Percentiles rank a stretch among this genome's conserved stretches.
Evolutionary conservation across 768 basidiomycete species (phyloP).

Genomic region (Lentinula aciculospora): DNA sequence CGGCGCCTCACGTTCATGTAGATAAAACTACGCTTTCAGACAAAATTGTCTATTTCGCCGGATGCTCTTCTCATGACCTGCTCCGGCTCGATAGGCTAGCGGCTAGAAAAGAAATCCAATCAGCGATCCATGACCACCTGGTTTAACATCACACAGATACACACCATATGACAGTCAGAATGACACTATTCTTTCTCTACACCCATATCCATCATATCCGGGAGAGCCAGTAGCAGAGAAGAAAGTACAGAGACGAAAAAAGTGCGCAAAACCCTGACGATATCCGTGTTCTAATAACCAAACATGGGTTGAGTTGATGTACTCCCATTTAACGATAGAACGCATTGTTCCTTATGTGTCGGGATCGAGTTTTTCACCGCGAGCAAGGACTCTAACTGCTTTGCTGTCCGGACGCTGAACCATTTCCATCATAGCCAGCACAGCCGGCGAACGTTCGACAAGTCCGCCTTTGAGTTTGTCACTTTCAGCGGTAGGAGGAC

Average conservation of each 20-base stretch:
- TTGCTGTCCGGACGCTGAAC: constrained; percentile 61
- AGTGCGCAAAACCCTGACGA: not conserved
- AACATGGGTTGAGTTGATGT: not conserved
- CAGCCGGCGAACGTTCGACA: constrained; percentile 74
- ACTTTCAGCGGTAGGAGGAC: constrained; percentile 11
- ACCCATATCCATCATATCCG: not conserved
- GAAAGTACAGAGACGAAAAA: not conserved
- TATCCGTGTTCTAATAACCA: not conserved
- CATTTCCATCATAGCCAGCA: constrained; percentile 79
- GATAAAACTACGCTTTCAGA: not conserved
- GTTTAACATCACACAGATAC: not conserved
- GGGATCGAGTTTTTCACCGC: constrained; percentile 80
- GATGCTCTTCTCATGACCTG: not conserved
- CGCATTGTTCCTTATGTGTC: constrained; percentile 16
- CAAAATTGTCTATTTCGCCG: not conserved
- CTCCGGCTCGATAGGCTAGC: not conserved
- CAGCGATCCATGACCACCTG: no score
- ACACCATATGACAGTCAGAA: not conserved
- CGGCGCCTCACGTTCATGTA: not conserved
- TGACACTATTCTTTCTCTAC: not conserved
- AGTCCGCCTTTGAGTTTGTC: constrained; percentile 32
- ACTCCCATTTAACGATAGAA: not conserved
- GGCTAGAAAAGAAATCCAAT: not conserved
- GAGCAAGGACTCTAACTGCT: constrained; percentile 73
- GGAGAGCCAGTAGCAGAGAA: not conserved